Evolutionary conservation across 2,329 filamentous ascomycete species (phyloP).

Genomic region (Ophiocordyceps polyrhachis-furcata): DNA sequence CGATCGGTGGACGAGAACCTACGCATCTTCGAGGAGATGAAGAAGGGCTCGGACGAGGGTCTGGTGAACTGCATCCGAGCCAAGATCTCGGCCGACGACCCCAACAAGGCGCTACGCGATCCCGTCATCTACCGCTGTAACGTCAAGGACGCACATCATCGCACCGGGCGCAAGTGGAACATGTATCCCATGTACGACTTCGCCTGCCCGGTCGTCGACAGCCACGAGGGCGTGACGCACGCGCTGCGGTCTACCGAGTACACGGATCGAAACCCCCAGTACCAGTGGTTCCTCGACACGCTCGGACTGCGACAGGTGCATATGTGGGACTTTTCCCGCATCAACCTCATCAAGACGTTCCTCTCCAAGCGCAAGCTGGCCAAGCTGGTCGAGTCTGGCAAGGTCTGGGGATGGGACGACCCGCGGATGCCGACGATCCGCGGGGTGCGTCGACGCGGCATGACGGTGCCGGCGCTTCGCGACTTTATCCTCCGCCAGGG

Average conservation of each 20-base stretch:
- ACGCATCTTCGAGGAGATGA: slow-evolving; percentile 84
- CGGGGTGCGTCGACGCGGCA: slow-evolving; percentile 58
- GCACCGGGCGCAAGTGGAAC: slow-evolving; percentile 65
- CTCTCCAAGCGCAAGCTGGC: slow-evolving; percentile 75
- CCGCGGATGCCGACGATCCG: slow-evolving; percentile 73
- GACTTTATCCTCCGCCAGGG: slow-evolving; percentile 77
- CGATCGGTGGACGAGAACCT: slow-evolving; percentile 67
- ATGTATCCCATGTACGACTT: slow-evolving; percentile 81
- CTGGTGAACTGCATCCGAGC: slow-evolving; percentile 80
- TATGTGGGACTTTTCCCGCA: slow-evolving; percentile 70
- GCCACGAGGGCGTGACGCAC: slow-evolving; percentile 66
- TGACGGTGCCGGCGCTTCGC: slow-evolving; percentile 60
- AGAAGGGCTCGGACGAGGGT: slow-evolving; percentile 61
- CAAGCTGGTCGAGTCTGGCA: slow-evolving; percentile 59
- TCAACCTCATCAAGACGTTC: slow-evolving; percentile 72
- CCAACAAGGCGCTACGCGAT: slow-evolving; percentile 90
- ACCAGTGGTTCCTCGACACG: slow-evolving; percentile 67
- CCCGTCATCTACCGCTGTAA: slow-evolving; percentile 96
- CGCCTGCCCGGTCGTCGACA: slow-evolving; percentile 66
- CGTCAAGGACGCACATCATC: slow-evolving; percentile 45
- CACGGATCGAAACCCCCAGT: slow-evolving; percentile 71
- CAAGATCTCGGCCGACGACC: slow-evolving; percentile 79
- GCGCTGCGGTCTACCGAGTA: slow-evolving; percentile 74
- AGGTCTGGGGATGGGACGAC: slow-evolving; percentile 73
- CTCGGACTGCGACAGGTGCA: slow-evolving; percentile 58